phyloP scores from a whole-genome alignment of 257 asterid species.

The Hygrophila difformis region DNA sequence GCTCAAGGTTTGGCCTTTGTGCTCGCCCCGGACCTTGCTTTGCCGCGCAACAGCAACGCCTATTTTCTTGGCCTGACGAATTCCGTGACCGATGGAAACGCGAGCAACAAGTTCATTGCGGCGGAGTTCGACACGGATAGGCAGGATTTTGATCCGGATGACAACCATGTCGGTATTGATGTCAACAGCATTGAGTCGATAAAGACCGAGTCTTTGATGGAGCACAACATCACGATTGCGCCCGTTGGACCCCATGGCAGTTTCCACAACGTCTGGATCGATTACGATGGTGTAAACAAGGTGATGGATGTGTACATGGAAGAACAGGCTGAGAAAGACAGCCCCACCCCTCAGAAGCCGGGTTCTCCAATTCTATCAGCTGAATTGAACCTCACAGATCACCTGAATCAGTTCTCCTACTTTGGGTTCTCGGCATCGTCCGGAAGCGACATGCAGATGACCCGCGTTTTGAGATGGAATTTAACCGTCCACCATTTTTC shows the following conservation, averaged over 20 bases:
- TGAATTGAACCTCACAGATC: constrained; percentile 26
- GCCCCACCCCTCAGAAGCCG: constrained; percentile 53
- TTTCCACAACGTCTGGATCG: constrained; percentile 70
- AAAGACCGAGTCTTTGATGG: constrained; percentile 12
- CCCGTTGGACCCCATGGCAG: constrained; percentile 26
- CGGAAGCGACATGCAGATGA: constrained; percentile 45
- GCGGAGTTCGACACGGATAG: constrained; percentile 77
- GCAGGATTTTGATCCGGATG: constrained; percentile 70
- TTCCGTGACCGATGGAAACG: constrained; percentile 39
- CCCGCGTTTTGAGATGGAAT: constrained; percentile 81
- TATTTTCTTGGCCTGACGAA: constrained; percentile 73
- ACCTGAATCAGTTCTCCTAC: constrained; percentile 46
- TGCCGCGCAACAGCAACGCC: constrained; percentile 50
- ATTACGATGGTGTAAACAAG: constrained; percentile 42
- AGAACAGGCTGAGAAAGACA: constrained; percentile 24
- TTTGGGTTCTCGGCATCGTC: constrained; percentile 92
- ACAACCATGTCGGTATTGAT: constrained; percentile 66
- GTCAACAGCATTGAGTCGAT: constrained; percentile 44
- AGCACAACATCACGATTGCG: constrained; percentile 41
- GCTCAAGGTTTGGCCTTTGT: constrained; percentile 77
- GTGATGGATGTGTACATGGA: constrained; percentile 38
- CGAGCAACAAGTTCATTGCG: constrained; percentile 46
- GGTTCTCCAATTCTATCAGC: constrained; percentile 16
- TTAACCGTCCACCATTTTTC: constrained; percentile 45
- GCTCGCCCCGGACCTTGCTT: constrained; percentile 32